Evolutionary conservation across 2,329 filamentous ascomycete genomes (phyloP), one percentile per base, ranked within the genome.

Genomic region (Talaromyces sp.): DNA sequence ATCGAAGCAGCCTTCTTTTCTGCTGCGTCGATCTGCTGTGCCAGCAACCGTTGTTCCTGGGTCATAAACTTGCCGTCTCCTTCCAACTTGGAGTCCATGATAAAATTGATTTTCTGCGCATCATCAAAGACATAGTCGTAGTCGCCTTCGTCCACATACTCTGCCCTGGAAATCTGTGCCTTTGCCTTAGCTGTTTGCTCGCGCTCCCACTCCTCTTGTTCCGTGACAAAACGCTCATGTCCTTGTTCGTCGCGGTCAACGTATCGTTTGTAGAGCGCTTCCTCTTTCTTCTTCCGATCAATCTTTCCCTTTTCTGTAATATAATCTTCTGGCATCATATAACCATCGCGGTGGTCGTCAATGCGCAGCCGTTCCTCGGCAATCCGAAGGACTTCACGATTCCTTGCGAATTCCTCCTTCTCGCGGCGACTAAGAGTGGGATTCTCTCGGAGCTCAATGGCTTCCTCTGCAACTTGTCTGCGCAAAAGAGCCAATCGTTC

Each of bases 51-150:
- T 74, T 97, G 89, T 69, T 97, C 92, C 69, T 89, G 87, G 13
- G 85, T 90, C 77, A 93, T 73, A 4, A 82, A 81, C 68, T 87
- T 89, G 60, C 86, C 84, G 59, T 92, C 89, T 4, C 90, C 89
- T 21, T 88, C 83, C 72, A 91, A 77, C 58, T 83, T 86, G 21
- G 88, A 84, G 68, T 95, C 91, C 67, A 90, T 80, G 61, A 89
- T 86, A 82, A 91, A 97, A 65, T 91, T 88, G 71, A 96, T 91
- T 68, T 90, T 90, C 73, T 96, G 90, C 26, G 89, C 85, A 65
- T 96, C 89, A 68, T 99, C 95, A 71, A 99, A 87, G 14, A 99
- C 90, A 70, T 93, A 96, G 67, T 95, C 90, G 71, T 98, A 99
- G 61, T 96, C 88, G 13, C 87, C 87, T 65, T 92, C 87, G 57